A percentile compares a stretch with the other conserved stretches of the same genome.
Evolutionary conservation across 2,329 filamentous ascomycete genomes (phyloP).

Genomic region (Exophiala lecanii-corni): DNA sequence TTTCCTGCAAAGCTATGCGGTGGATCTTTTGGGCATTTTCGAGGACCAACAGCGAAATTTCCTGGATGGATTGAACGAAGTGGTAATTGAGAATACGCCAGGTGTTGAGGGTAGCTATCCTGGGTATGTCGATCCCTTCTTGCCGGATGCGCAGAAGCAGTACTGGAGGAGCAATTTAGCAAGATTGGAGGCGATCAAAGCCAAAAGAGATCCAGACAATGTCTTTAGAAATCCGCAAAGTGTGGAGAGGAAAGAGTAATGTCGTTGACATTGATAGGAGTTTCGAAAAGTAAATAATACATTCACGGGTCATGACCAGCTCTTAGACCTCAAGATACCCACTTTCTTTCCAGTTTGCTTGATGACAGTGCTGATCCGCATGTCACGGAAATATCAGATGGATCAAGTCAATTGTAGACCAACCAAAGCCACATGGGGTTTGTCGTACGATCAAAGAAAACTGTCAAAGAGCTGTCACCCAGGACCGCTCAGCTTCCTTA

Average conservation of each 20-base stretch:
- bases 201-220: conserved; percentile 49
- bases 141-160: conserved; percentile 43
- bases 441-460: too few relatives aligned
- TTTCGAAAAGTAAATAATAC: background rate
- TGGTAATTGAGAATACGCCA: conserved; percentile 37
- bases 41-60: conserved; percentile 47
- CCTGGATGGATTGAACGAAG: conserved; percentile 48
- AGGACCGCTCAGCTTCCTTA: too few relatives aligned
- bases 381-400: too few relatives aligned
- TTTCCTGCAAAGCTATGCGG: conserved; percentile 59
- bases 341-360: too few relatives aligned
- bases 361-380: too few relatives aligned
- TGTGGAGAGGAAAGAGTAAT: conserved; percentile 18
- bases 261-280: background rate
- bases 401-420: too few relatives aligned
- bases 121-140: conserved; percentile 56
- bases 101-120: conserved; percentile 52
- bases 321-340: too few relatives aligned
- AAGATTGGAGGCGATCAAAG: conserved; percentile 48
- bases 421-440: too few relatives aligned
- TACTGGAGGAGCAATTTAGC: conserved; percentile 56
- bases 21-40: conserved; percentile 45
- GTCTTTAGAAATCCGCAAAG: conserved; percentile 58
- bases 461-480: too few relatives aligned
- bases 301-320: background rate